Conservation (phyloP, 2,329 filamentous ascomycete species). For the Camptophora hylomeconis region DNA sequence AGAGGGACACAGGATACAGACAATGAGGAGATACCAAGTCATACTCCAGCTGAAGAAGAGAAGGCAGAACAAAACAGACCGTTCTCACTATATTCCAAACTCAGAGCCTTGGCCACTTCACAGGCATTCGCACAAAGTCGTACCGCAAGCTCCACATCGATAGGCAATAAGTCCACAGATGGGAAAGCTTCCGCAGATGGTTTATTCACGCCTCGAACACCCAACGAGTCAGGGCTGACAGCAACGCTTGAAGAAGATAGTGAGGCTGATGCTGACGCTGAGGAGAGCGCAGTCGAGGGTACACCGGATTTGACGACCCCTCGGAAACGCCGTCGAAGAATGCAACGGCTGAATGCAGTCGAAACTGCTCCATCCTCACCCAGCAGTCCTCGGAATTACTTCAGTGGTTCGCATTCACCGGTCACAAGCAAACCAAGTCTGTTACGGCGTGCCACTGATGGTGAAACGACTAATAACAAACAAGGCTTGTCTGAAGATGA, state of each 20-base stretch:
- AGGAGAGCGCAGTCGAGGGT: slow-evolving; percentile 76
- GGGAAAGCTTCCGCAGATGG: slow-evolving; percentile 26
- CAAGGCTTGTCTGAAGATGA: slow-evolving; percentile 65
- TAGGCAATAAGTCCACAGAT: slow-evolving; percentile 25
- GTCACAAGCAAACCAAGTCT: no score
- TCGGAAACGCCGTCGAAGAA: slow-evolving; percentile 51
- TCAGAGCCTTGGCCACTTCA: slow-evolving; percentile 58
- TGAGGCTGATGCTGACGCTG: slow-evolving; percentile 66
- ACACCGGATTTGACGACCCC: slow-evolving; percentile 33
- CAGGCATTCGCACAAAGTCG: slow-evolving; percentile 37
- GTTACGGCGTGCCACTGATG: slow-evolving; percentile 48
- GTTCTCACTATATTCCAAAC: slow-evolving; percentile 61
- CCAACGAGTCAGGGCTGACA: slow-evolving; percentile 37
- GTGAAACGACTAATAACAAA: slow-evolving; percentile 48
- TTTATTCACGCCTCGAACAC: slow-evolving; percentile 32
- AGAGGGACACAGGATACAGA: slow-evolving; percentile 40
- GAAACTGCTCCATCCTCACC: slow-evolving; percentile 58
- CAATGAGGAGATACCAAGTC: slow-evolving; percentile 37
- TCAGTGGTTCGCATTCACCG: slow-evolving; percentile 32
- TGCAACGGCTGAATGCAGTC: slow-evolving; percentile 41
- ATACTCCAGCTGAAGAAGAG: slow-evolving; percentile 42
- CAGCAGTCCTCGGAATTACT: slow-evolving; percentile 28
- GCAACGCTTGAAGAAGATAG: slow-evolving; percentile 46
- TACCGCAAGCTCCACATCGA: slow-evolving; percentile 34
- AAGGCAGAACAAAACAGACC: slow-evolving; percentile 48